Evolutionary conservation across 1,284 basidiomycete genomes (phyloP), one percentile per base, ranked within the genome.

Genomic region (Cystobasidium slooffiae): DNA sequence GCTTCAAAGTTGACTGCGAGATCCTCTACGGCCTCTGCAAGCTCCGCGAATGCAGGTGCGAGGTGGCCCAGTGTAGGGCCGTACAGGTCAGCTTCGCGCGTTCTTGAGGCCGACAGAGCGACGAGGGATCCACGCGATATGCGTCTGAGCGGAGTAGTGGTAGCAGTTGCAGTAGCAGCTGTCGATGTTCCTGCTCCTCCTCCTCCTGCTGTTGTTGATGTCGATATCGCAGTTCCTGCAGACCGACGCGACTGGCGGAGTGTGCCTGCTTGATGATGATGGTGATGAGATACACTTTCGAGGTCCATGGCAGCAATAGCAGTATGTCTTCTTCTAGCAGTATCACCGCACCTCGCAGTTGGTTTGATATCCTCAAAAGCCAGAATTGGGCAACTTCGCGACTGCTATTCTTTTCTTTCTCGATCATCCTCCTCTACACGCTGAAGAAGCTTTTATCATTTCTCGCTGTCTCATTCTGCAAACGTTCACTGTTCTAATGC

Each of bases 61-160:
- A 84, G 77, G 73, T 82, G 82, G 1, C 79, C 76, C 31, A 84
- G 80, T 0, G 82, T 81, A 8, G 79, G 80, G 12, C 64, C 55
- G 22, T 44, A 31, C 22, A 39, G 31, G 37, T 63, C 72, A 16
- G 56, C 31, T 46, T 55, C 62, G 31, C 66, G 72, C 4, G 51
- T 49, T 41, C 64, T 44, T 18, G 72, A 72, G 10, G 63, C 59
- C 20, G 51, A 59, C 24, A 74, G 65, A 6, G 72, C 72, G 37
- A 43, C 41, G 44, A 75, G 70, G 2, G 68, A 72, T 16, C 69
- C 75, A 39, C 75, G n/a, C 16, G 75, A 73, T 41, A 75, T 75
- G 43, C 75, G 62, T 4, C 75, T 62, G 6, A 75, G 63, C 18
- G 69, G 75, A 52, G 75, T 75, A 18, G 56, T 56, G 20, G 74